phyloP scores from a whole-genome alignment of 148 eudicot genomes.

The Heliamphora exappendiculata region DNA sequence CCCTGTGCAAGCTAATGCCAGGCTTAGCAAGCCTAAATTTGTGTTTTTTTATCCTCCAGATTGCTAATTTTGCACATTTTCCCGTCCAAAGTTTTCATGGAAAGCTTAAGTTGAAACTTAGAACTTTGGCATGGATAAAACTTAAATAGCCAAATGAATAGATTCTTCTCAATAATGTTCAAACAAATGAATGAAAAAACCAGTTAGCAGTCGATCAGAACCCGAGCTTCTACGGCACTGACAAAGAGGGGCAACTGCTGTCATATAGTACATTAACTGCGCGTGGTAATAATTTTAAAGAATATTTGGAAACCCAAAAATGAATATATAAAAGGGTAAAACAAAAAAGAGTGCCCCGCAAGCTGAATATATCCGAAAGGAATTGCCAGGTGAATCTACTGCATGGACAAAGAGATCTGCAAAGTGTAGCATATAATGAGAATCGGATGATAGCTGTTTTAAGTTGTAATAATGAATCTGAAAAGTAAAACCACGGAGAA shows the following conservation, averaged over 20 bases:
- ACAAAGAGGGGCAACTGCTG: background rate
- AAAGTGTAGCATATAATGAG: background rate
- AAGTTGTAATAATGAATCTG: background rate
- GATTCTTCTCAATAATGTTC: background rate
- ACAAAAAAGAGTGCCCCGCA: background rate
- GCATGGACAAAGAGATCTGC: constrained; percentile 11
- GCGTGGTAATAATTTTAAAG: background rate
- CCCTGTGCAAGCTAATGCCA: background rate
- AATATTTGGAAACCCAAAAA: background rate
- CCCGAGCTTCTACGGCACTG: background rate
- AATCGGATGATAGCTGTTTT: background rate
- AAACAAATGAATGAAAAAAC: background rate
- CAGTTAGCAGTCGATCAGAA: background rate
- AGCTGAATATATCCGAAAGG: constrained; percentile 15
- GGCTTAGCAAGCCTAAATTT: background rate
- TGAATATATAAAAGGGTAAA: background rate
- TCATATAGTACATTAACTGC: background rate
- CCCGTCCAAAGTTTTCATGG: background rate
- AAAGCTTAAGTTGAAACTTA: background rate
- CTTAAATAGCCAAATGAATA: background rate
- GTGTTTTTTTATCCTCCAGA: background rate
- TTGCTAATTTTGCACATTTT: background rate
- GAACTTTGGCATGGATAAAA: background rate
- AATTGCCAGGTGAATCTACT: background rate
- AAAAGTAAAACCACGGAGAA: background rate